Evolutionary conservation across 352 stramenopile species (phyloP), one percentile per base, ranked within the genome.

Genomic region (Phytophthora kernoviae): DNA sequence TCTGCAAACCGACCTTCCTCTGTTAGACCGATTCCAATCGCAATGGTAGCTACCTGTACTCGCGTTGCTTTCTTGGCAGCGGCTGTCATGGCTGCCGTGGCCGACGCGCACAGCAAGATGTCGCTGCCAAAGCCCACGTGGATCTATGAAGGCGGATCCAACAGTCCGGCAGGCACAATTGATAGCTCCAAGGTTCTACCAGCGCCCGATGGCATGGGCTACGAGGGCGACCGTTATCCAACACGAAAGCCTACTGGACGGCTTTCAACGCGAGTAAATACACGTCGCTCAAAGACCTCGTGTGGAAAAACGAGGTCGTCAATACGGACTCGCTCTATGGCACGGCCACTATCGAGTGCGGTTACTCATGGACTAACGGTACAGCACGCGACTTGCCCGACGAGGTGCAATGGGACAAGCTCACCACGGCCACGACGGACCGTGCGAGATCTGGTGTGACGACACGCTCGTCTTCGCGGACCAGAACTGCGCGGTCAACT

Each of bases 371-470:
- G 33, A 62, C 60, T 3, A 74, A 70, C 21, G 72, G 65, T 18
- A 74, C 58, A 4, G 57, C 65, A 1, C 68, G 62, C 34, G 56
- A 67, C 20, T 62, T 82, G 33, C 70, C 70, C 5, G 63, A 82
- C 14, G 51, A 52, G 20, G 70, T 82, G 3, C 30, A 76, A 52
- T 82, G 73, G 73, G 56, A 75, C 58, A 58, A 70, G 42, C 61
- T 82, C 17, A 76, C 68, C 10, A 55, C 52, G 65, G 58, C 14
- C 67, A 82, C 37, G 60, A 79, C 32, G 75, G 75, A n/a, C 75
- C 75, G 15, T 82, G 70, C 14, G 75, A 85, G 50, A 52, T 82
- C 43, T 85, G 75, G 73, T 82, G 72, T 44, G 75, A 85, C 50
- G 66, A 82, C 20, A 62, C 43, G 27, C 46, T 75, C 5, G 72